Conservation (phyloP, 2,329 filamentous ascomycete genomes). For the Sphaerostilbella broomeana region DNA sequence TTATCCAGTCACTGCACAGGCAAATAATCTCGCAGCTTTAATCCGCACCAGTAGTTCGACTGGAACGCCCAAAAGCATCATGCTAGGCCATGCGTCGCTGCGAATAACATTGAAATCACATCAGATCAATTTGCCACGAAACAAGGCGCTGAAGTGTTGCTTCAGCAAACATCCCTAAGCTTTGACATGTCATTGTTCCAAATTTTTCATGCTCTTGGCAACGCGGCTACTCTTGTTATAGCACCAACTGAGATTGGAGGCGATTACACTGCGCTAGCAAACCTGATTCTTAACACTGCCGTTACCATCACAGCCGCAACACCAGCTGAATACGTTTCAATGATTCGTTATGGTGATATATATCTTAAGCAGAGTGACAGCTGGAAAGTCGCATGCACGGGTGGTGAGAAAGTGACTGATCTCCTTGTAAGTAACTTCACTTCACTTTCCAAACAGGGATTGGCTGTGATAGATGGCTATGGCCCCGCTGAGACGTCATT, state of each 20-base stretch:
- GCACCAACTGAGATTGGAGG: slow-evolving; percentile 16
- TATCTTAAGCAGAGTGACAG: slow-evolving; percentile 10
- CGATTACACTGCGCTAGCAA: slow-evolving; percentile 29
- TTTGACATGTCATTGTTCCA: slow-evolving; percentile 35
- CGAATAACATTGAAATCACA: slow-evolving; percentile 21
- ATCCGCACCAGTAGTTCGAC: slow-evolving; percentile 28
- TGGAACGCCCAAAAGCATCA: slow-evolving; percentile 35
- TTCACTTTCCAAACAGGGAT: background rate
- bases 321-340: slow-evolving; percentile 34
- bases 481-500: slow-evolving; percentile 23
- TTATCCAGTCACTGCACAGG: too few relatives aligned
- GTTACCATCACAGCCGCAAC: slow-evolving; percentile 34
- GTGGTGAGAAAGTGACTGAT: slow-evolving; percentile 24
- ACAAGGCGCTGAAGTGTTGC: slow-evolving; percentile 18
- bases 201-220: slow-evolving; percentile 26
- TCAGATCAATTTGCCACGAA: too few relatives aligned
- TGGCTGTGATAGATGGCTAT: slow-evolving; percentile 21
- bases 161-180: slow-evolving; percentile 31
- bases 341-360: slow-evolving; percentile 20
- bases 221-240: slow-evolving; percentile 30
- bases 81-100: slow-evolving; percentile 24
- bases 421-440: slow-evolving; percentile 11
- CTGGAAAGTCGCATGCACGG: slow-evolving; percentile 18
- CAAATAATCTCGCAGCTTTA: slow-evolving; percentile 18
- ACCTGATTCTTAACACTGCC: slow-evolving; percentile 28